A percentile compares a stretch with the other conserved stretches of the same genome.
Evolutionary conservation across 306 rosid genomes (phyloP).

Genomic region (Fragaria nilgerrensis): DNA sequence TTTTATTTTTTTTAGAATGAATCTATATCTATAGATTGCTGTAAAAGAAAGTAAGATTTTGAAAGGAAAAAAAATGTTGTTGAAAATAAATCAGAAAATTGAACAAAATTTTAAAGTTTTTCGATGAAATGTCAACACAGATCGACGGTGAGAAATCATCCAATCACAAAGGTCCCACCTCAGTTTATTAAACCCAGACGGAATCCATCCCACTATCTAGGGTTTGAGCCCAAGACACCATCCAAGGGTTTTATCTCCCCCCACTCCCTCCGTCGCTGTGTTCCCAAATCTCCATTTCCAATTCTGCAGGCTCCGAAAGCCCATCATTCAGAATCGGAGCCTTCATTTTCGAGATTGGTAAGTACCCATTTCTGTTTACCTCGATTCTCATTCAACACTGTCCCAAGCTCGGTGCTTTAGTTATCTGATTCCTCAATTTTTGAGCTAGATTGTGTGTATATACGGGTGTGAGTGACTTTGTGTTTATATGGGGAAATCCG

Average conservation of each 20-base stretch:
- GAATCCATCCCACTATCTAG: conserved; percentile 31
- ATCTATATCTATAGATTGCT: no score
- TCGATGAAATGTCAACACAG: background rate
- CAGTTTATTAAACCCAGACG: conserved; percentile 17
- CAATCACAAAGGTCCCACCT: background rate
- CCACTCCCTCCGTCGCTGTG: background rate
- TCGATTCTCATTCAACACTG: background rate
- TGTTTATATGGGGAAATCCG: conserved; percentile 83
- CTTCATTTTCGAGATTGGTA: conserved; percentile 16
- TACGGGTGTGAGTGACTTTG: background rate
- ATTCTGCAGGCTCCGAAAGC: conserved; percentile 9
- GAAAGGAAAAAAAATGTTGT: no score
- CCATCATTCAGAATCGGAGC: background rate
- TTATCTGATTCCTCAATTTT: background rate
- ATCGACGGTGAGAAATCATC: conserved; percentile 32
- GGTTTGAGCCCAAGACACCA: conserved; percentile 29
- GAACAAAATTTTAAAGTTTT: no score
- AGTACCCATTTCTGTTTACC: conserved; percentile 1
- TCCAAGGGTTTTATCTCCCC: background rate
- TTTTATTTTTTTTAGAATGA: no score
- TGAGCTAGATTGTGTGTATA: conserved; percentile 4
- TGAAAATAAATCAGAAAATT: no score
- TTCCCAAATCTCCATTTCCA: background rate
- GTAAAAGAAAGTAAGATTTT: no score
- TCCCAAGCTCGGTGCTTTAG: conserved; percentile 9